These are phyloP conservation scores for Phenoliferia sp. DNA, from an alignment of 1,284 basidiomycete species.

Conservation along the genomic window DNA sequence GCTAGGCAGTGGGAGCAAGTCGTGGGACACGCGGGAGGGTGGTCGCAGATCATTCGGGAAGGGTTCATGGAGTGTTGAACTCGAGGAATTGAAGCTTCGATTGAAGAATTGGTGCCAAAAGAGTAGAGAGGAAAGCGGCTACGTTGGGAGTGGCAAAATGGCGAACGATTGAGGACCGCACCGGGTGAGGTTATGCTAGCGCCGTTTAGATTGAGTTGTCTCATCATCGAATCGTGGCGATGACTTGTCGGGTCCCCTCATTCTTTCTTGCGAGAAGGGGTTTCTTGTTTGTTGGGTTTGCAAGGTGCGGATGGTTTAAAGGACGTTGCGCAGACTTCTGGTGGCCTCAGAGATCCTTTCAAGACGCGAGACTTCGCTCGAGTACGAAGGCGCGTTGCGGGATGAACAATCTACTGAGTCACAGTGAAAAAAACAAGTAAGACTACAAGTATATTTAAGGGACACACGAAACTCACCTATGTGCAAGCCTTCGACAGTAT, in stretches of 20 bases:
- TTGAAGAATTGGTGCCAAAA: background rate
- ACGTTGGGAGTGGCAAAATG: background rate
- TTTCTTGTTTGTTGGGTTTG: too few species aligned
- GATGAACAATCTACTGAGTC: background rate
- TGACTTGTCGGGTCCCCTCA: too few species aligned
- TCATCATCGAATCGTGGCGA: too few species aligned
- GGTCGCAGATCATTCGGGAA: constrained; percentile 1
- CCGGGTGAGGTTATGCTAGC: background rate
- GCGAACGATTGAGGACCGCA: background rate
- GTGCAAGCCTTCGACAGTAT: constrained; percentile 9
- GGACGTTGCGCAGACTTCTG: too few species aligned
- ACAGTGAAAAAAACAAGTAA: background rate
- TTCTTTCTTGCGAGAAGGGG: too few species aligned
- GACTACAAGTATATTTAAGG: background rate
- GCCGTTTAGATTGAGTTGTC: too few species aligned
- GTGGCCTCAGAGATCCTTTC: too few species aligned
- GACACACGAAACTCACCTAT: background rate
- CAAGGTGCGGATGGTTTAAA: too few species aligned
- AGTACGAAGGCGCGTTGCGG: too few species aligned
- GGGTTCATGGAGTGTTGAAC: too few species aligned
- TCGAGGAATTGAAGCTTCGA: background rate
- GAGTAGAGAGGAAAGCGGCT: background rate
- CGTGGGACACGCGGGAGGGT: constrained; percentile 6
- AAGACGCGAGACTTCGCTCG: too few species aligned
- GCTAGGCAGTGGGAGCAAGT: constrained; percentile 28